These are phyloP conservation scores for Aspergillus bombycis DNA, from an alignment of 2,329 filamentous ascomycete genomes.

Conservation along the genomic window DNA sequence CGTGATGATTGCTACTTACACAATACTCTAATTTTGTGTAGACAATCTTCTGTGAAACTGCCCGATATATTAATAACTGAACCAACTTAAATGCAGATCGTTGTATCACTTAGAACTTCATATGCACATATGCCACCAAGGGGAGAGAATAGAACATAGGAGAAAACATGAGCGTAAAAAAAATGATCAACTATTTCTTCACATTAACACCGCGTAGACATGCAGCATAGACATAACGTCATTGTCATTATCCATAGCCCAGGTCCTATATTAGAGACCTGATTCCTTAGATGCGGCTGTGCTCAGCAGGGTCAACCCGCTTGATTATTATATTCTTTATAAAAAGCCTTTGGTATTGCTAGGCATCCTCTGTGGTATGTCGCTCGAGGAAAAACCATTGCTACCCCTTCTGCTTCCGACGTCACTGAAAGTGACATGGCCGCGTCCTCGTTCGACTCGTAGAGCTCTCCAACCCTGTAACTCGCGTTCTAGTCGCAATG, in stretches of 20 bases:
- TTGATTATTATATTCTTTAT: slow-evolving; percentile 40
- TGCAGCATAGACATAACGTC: slow-evolving; percentile 16
- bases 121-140: slow-evolving; percentile 4
- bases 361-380: slow-evolving; percentile 67
- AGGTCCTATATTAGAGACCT: slow-evolving; percentile 15
- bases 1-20: neutral
- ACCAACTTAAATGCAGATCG: slow-evolving; percentile 9
- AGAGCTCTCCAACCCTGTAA: slow-evolving; percentile 78
- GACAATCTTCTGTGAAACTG: neutral
- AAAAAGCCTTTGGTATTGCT: slow-evolving; percentile 81
- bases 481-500: slow-evolving; percentile 80
- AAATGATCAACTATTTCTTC: slow-evolving; percentile 1
- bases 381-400: slow-evolving; percentile 45
- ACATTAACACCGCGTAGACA: slow-evolving; percentile 5
- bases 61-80: slow-evolving; percentile 1
- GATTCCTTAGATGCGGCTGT: slow-evolving; percentile 6
- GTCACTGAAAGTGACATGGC: slow-evolving; percentile 41
- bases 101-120: slow-evolving; percentile 4
- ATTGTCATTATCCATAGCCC: slow-evolving; percentile 22
- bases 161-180: neutral
- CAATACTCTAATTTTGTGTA: neutral
- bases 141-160: neutral
- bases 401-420: slow-evolving; percentile 44
- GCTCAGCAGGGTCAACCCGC: slow-evolving; percentile 22
- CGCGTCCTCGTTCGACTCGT: slow-evolving; percentile 61